These are phyloP conservation scores for Erysimum cheiri DNA, from an alignment of 441 rosid species.

Conservation along the genomic window DNA sequence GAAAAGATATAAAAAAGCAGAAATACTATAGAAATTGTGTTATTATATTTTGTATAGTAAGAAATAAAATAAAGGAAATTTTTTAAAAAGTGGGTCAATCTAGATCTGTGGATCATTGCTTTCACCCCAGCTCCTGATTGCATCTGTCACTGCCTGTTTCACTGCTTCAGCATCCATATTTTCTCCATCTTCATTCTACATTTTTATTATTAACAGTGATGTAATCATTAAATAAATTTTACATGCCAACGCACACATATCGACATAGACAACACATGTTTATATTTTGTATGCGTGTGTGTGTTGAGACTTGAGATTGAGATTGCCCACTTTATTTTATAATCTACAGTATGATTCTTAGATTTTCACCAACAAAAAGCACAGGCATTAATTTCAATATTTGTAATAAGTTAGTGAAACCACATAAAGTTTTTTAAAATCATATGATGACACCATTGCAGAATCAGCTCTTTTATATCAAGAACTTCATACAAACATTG, in stretches of 20 bases:
- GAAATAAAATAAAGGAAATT: constrained; percentile 15
- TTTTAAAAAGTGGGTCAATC: constrained; percentile 22
- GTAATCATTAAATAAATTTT: constrained; percentile 10
- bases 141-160: constrained; percentile 73
- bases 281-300: constrained; percentile 34
- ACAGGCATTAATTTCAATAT: constrained; percentile 12
- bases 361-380: constrained; percentile 4
- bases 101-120: constrained; percentile 39
- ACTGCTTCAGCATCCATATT: constrained; percentile 66
- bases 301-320: constrained; percentile 1
- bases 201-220: constrained; percentile 24
- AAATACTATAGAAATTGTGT: constrained; percentile 29
- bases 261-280: constrained; percentile 36
- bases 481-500: constrained; percentile 11
- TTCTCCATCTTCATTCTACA: constrained; percentile 59
- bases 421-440: constrained; percentile 2
- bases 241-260: constrained; percentile 29
- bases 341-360: neutral
- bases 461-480: neutral
- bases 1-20: neutral
- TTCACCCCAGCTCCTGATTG: constrained; percentile 65
- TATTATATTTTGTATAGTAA: constrained; percentile 35
- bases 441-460: constrained; percentile 3
- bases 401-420: constrained; percentile 10
- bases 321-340: constrained; percentile 9